Evolutionary conservation across 163 green algal genomes (phyloP), one percentile per base, ranked within the genome.

Genomic region (Chlamydomonas reinhardtii): DNA sequence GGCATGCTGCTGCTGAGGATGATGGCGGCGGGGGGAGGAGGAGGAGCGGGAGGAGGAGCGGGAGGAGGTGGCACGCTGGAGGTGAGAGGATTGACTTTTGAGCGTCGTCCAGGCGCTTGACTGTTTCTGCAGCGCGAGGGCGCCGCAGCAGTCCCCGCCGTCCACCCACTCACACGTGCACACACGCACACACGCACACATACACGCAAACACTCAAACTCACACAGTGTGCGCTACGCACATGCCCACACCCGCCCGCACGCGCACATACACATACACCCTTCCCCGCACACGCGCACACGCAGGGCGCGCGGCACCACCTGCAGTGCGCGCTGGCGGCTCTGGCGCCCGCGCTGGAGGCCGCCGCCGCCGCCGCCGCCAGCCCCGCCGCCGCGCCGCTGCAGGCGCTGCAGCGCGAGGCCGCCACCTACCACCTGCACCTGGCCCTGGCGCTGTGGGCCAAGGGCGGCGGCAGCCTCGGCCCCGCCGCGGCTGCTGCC

Each of bases 1-100:
- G 92, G 90, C 37, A 91, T 83, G 86, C 76, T 95, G 84, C 87
- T 95, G 74, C 82, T 92, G 71, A 19, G 90, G 43, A 11, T 11
- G 8, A 76, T 73, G 88, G 64, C 73, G 89, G 16, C 52, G 82
- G 14, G 54, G 39, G 24, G 29, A 81, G 70, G 87, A 83, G 84
- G 25, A 31, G 22, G 11, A 37, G 24, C 5, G 11, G 48, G 48
- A 56, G 48, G 48, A 2, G 48, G 48, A 19, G 48, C 12, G 6
- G 43, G 43, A 56, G 48, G 48, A 12, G 48, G 12, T 17, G 48
- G 48, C 24, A 31, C 24, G 61, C 24, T 29, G 61, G 61, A n/a
- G 61, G 48, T 80, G 24, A 11, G 32, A 54, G 43, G 43, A 54
- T 6, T 54, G 43, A 11, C n/a, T n/a, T n/a, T n/a, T n/a, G n/a